These are phyloP conservation scores for Auricularia auricula-judae DNA, from an alignment of 768 basidiomycete genomes.

Conservation along the genomic window DNA sequence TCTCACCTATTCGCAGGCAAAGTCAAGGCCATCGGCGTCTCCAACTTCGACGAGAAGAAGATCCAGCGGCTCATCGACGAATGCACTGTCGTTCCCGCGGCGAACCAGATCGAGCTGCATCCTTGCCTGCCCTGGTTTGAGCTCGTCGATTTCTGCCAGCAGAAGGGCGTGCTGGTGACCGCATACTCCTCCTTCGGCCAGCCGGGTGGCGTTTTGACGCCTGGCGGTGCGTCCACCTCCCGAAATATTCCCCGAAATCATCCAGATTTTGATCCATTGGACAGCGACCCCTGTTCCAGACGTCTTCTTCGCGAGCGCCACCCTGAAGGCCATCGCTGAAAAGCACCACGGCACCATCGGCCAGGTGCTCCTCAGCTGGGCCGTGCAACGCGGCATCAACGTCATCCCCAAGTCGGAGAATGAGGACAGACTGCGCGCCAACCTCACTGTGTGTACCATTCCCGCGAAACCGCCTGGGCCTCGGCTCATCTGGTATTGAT, in stretches of 20 bases:
- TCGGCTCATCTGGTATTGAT: not conserved
- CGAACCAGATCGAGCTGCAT: slow-evolving; percentile 62
- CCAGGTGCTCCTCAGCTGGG: slow-evolving; percentile 10
- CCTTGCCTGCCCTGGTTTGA: slow-evolving; percentile 57
- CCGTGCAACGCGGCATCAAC: not conserved
- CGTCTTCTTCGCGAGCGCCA: slow-evolving; percentile 11
- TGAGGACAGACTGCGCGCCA: slow-evolving; percentile 2
- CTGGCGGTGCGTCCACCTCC: too few species aligned
- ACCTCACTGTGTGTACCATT: slow-evolving; percentile 7
- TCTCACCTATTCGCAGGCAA: slow-evolving; percentile 31
- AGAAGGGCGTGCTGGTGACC: slow-evolving; percentile 48
- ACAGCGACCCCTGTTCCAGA: not conserved
- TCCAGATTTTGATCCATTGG: not conserved
- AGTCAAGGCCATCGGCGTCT: slow-evolving; percentile 41
- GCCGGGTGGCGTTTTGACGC: not conserved
- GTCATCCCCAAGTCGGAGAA: slow-evolving; percentile 3
- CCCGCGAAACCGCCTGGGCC: not conserved
- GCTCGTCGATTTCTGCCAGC: slow-evolving; percentile 42
- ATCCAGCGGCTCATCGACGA: slow-evolving; percentile 36
- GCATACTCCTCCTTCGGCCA: slow-evolving; percentile 48
- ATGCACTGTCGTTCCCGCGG: slow-evolving; percentile 46
- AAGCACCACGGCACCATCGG: slow-evolving; percentile 32
- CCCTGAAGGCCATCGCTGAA: slow-evolving; percentile 22
- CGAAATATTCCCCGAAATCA: too few species aligned
- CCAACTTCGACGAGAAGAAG: slow-evolving; percentile 43